Evolutionary conservation across 768 basidiomycete genomes (phyloP), one percentile per base, ranked within the genome.

Genomic region (Clitopilus passeckerianus): DNA sequence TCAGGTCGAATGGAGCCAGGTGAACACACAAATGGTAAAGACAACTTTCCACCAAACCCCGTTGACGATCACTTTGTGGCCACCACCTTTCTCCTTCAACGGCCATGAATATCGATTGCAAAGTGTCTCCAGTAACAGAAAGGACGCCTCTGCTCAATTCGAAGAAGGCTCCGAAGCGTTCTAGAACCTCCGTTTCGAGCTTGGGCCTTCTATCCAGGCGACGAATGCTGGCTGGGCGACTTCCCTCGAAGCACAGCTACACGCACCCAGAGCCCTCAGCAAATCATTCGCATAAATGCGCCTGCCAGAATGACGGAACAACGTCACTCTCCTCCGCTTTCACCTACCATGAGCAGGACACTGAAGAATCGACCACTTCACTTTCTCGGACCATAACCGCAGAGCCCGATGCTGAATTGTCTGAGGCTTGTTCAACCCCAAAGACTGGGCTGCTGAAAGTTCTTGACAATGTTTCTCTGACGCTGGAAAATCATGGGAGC

Each of bases 401-500:
- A 22, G 46, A 23, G 46, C 46, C 46, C 5, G 18, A 16, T 50
- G 16, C 16, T 50, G 15, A 23, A 20, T 7, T 12, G 15, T 5
- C 18, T 5, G 22, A n/a, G 2, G 46, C 46, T 10, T 12, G n/a
- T 20, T 16, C 18, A 23, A 37, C 18, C 22, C 12, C 33, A 9
- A 53, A 50, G 46, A n/a, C 34, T 30, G 27, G 27, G 4, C 27
- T 30, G 3, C 27, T 30, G 4, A 3, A 30, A 4, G 20, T 63
- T 0, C 6, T 54, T 44, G 24, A 56, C 18, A 54, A 34, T 10
- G 41, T 66, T n/a, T 66, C 65, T 0, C 56, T 68, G 18, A 68
- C 55, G 9, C 67, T 83, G 18, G 73, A 82, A 68, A 84, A 83
- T 63, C 72, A 74, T 27, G 82, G 82, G 5, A 77, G 75, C 53